A percentile compares a stretch with the other conserved stretches of the same genome.
phyloP scores from a whole-genome alignment of 495 filamentous ascomycete genomes.

The Elasticomyces elasticus region DNA sequence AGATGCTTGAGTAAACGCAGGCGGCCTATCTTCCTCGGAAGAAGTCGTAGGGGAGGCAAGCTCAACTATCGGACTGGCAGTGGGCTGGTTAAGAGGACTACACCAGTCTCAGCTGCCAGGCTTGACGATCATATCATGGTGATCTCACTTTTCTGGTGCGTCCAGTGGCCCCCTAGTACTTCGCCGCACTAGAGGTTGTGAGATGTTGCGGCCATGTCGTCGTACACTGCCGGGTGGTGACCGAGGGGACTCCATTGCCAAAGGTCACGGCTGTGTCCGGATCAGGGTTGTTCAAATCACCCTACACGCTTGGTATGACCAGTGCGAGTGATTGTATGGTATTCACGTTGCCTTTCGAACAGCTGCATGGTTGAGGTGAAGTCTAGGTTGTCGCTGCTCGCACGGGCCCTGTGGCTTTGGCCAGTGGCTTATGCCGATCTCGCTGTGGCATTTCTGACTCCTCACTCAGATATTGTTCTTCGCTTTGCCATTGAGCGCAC shows the following conservation, averaged over 20 bases:
- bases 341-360: too few relatives aligned
- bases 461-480: not conserved
- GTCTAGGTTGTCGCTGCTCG: too few relatives aligned
- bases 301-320: not conserved
- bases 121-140: not conserved
- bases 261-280: too few relatives aligned
- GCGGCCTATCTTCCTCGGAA: slow-evolving; percentile 1
- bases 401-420: too few relatives aligned
- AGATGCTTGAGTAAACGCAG: not conserved
- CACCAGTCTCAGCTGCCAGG: slow-evolving; percentile 7
- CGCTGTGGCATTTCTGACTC: not conserved
- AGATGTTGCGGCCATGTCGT: slow-evolving; percentile 16
- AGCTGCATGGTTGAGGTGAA: too few relatives aligned
- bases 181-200: slow-evolving; percentile 21
- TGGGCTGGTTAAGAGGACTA: slow-evolving; percentile 8
- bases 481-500: too few relatives aligned
- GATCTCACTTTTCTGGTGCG: slow-evolving; percentile 27
- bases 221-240: slow-evolving; percentile 14
- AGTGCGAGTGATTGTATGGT: too few relatives aligned
- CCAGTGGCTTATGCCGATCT: too few relatives aligned
- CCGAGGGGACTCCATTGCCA: slow-evolving; percentile 10
- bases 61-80: slow-evolving; percentile 7
- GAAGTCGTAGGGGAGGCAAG: slow-evolving; percentile 13
- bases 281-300: not conserved
- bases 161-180: slow-evolving; percentile 30